Base-by-base conservation (phyloP, 2,329 filamentous ascomycete species). In the Monilinia laxa region DNA sequence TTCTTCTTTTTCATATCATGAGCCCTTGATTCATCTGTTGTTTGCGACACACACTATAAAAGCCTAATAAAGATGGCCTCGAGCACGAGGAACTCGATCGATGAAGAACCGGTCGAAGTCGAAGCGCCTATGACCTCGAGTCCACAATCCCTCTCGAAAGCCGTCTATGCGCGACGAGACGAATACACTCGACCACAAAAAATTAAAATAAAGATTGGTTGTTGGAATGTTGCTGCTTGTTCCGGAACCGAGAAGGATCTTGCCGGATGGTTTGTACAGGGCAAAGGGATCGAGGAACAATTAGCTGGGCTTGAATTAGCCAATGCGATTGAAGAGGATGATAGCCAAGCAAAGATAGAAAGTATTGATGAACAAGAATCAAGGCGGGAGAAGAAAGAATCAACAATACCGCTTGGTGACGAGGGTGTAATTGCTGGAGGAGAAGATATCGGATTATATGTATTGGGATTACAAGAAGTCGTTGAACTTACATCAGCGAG, bases 201-300 rank as follows among this genome's bases (percentile, higher is more conserved):
- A 62, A 86, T 97, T 72, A 89, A 88, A 71, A 85, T 99, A 78
- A 97, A 97, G 79, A 84, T 99, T 62, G 95, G 94, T 53, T 90
- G 91, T 0, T 99, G 95, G 95, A 99, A 99, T 78, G 92, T 97
- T 20, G 95, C 93, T 4, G 88, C 90, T 1, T 88, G 90, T 70
- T 87, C 91, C 16, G 92, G 91, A 31, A 93, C 92, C 0, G 93
- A 97, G 77, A 91, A 92, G 71, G 95, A 98, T 75, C 80, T 99
- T 6, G 90, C 87, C 10, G 87, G 85, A 42, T 99, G 95, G 95
- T 97, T 99, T 76, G 84, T 96, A 10, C 82, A 87, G 14, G 91
- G 90, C 20, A 86, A 90, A 73, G 91, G 90, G 7, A 79, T 93
- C 10, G 85, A 89, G 68, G 81, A 88, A 64, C 80, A 81, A 23